Base-by-base conservation (phyloP, 371 early-diverging fungal genomes). In the Thermomucor indicae-seudaticae region DNA sequence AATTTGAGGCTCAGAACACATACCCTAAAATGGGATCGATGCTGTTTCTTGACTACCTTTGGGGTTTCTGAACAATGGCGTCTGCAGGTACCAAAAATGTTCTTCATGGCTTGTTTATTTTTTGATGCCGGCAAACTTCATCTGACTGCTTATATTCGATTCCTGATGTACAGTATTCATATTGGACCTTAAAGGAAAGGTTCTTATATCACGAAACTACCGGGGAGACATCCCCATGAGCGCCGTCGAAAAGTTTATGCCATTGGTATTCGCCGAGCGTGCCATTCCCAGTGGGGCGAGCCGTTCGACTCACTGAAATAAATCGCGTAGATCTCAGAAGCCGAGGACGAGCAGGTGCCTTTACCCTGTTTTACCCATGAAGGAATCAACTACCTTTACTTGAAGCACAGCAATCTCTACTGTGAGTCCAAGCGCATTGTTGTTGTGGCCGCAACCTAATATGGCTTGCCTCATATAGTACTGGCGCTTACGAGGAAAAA, bases 231-330 rank as follows among this genome's bases (percentile, higher is more conserved):
- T 95, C 55, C 95, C 97, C 43, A 89, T 94, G 91, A 79, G 83
- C 32, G 90, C 93, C 24, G 89, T 95, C 47, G 98, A 98, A 43
- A 92, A 92, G 74, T 98, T 98, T 67, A 91, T 98, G 94, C 93
- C 96, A 20, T 67, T 98, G 64, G 80, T 96, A 69, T 61, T 25
- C n/a, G n/a, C n/a, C n/a, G n/a, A n/a, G n/a, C n/a, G n/a, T n/a
- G n/a, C n/a, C n/a, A n/a, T n/a, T n/a, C n/a, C n/a, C n/a, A n/a
- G 17, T 5, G 37, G 16, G 27, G 16, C n/a, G 12, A 23, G 32
- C 7, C 10, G 32, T 32, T 32, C 19, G 34, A 23, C 45, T 20
- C 19, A 35, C 10, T 32, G n/a, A n/a, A n/a, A n/a, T n/a, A n/a
- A n/a, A n/a, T 41, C 17, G 20, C 23, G 3, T 50, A 67, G 67